These are phyloP conservation scores for Candida saitoana DNA, from an alignment of 805 yeast species.

Conservation along the genomic window DNA sequence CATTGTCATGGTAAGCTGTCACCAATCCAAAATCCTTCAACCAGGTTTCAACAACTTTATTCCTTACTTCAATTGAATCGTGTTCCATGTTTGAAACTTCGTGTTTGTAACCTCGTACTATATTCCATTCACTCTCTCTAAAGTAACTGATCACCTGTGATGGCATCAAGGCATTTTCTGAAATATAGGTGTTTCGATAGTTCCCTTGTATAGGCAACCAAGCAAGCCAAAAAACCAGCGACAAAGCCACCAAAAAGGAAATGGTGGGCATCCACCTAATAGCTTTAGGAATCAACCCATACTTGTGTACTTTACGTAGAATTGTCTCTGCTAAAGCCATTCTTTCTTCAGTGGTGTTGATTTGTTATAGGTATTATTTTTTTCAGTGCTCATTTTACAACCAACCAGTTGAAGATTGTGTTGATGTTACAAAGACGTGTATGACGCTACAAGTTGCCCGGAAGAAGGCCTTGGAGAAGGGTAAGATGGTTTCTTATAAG, in stretches of 20 bases:
- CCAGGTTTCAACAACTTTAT: constrained; percentile 52
- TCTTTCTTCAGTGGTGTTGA: constrained; percentile 5
- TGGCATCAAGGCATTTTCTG: constrained; percentile 96
- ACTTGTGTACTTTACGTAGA: constrained; percentile 35
- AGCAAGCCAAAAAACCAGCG: constrained; percentile 43
- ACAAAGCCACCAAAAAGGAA: constrained; percentile 31
- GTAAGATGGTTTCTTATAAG: background rate
- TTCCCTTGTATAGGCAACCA: constrained; percentile 78
- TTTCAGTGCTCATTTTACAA: constrained; percentile 2
- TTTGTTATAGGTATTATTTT: background rate
- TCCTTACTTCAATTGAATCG: constrained; percentile 30
- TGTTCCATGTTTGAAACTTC: constrained; percentile 44
- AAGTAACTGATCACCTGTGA: constrained; percentile 91
- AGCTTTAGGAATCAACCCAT: constrained; percentile 35
- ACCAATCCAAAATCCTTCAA: constrained; percentile 69
- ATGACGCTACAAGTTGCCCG: background rate
- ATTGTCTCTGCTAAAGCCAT: constrained; percentile 46
- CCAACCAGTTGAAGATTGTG: background rate
- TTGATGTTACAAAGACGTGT: background rate
- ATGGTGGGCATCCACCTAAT: constrained; percentile 30
- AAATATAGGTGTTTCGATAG: constrained; percentile 76
- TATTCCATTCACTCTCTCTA: constrained; percentile 92
- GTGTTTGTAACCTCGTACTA: constrained; percentile 77
- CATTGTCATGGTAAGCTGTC: constrained; percentile 39
- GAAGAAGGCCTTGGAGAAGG: background rate